Percentiles rank a stretch among this genome's conserved stretches.
These are phyloP conservation scores for Saccharomyces eubayanus DNA, from an alignment of 805 yeast genomes.

Conservation along the genomic window DNA sequence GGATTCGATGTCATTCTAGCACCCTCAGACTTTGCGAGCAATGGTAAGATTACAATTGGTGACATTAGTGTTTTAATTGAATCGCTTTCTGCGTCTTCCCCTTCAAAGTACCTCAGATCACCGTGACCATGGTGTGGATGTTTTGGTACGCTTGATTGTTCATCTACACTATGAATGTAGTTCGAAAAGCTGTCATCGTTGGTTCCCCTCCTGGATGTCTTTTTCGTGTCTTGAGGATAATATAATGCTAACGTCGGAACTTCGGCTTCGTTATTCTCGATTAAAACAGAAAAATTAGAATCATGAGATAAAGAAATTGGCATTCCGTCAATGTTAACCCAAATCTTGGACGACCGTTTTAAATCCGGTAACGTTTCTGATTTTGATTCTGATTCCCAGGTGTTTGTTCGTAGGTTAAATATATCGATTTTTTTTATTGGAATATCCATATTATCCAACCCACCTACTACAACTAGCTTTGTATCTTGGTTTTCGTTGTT, in stretches of 20 bases:
- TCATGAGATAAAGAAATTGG: constrained; percentile 12
- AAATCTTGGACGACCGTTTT: not conserved
- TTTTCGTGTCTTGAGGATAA: constrained; percentile 10
- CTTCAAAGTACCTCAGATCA: not conserved
- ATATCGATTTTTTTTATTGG: constrained; percentile 24
- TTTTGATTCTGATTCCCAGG: constrained; percentile 22
- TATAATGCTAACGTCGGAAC: constrained; percentile 23
- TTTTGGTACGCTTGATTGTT: not conserved
- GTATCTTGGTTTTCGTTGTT: constrained; percentile 23
- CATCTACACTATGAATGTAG: not conserved
- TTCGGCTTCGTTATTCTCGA: constrained; percentile 23
- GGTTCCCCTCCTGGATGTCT: constrained; percentile 5
- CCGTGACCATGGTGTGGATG: not conserved
- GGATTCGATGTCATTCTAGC: constrained; percentile 23
- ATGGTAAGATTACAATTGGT: constrained; percentile 31
- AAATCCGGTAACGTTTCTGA: not conserved
- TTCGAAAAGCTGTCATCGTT: not conserved
- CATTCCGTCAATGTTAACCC: constrained; percentile 16
- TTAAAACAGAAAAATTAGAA: constrained; percentile 20
- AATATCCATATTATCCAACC: constrained; percentile 24
- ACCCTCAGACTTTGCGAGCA: constrained; percentile 26
- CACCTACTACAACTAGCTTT: constrained; percentile 27
- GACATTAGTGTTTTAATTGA: constrained; percentile 6
- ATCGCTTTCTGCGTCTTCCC: constrained; percentile 5
- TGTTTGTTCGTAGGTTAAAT: constrained; percentile 19